Conservation (phyloP, 768 basidiomycete genomes). For the Pleurotus citrinopileatus region DNA sequence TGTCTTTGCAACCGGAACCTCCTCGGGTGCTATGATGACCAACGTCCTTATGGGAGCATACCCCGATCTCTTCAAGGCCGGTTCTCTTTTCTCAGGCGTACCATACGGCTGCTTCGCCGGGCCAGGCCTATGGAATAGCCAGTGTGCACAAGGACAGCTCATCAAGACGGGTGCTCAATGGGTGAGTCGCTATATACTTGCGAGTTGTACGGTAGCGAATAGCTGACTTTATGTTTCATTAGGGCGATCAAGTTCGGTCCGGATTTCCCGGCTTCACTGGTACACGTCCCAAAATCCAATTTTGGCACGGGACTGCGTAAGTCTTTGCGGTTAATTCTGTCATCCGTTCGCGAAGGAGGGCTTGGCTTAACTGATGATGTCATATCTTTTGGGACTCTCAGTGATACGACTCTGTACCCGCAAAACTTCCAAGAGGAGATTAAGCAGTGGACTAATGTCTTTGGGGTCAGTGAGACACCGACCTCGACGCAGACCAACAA, state of each 20-base stretch:
- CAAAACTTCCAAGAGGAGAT: constrained; percentile 49
- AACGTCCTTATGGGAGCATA: constrained; percentile 52
- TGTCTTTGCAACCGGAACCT: constrained; percentile 50
- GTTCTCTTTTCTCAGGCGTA: constrained; percentile 48
- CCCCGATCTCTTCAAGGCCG: constrained; percentile 51
- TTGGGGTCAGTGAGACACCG: constrained; percentile 41
- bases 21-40: constrained; percentile 62
- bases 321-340: constrained; percentile 12
- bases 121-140: constrained; percentile 42
- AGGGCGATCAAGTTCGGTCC: constrained; percentile 42
- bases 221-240: not conserved
- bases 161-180: constrained; percentile 46
- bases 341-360: too few species aligned
- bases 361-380: too few species aligned
- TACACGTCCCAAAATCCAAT: constrained; percentile 44
- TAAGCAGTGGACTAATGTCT: constrained; percentile 57
- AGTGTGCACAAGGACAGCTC: constrained; percentile 42
- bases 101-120: constrained; percentile 54
- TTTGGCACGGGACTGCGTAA: constrained; percentile 52
- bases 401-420: constrained; percentile 49
- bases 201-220: not conserved
- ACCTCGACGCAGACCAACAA: constrained; percentile 35
- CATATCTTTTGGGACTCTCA: too few species aligned
- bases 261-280: constrained; percentile 56
- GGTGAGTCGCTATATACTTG: constrained; percentile 25